Evolutionary conservation across 108 stramenopile genomes (phyloP).

Genomic region (Pseudonitzschia delicatissima): DNA sequence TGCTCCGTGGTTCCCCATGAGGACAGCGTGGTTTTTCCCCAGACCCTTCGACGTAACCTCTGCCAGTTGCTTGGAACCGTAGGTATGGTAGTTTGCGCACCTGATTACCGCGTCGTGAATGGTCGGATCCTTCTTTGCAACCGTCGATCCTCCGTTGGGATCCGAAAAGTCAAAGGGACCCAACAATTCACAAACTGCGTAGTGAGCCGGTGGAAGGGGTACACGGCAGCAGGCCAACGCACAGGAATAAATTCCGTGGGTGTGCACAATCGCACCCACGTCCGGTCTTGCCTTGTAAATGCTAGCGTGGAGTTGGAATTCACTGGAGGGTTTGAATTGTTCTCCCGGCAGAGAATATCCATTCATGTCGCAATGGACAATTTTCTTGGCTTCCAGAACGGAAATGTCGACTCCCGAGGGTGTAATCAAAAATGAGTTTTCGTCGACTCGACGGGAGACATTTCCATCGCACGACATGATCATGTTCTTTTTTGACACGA

Average conservation of each 20-base stretch:
- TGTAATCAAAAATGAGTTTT: conserved; percentile 16
- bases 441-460: conserved; percentile 3
- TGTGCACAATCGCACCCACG: conserved; percentile 22
- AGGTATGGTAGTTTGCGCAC: conserved; percentile 21
- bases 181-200: conserved; percentile 24
- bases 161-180: background rate
- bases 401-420: conserved; percentile 27
- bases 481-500: conserved; percentile 8
- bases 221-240: conserved; percentile 24
- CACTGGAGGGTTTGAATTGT: conserved; percentile 11
- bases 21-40: conserved; percentile 19
- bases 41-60: conserved; percentile 6
- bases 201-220: conserved; percentile 23
- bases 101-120: conserved; percentile 8
- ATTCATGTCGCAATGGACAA: too few species aligned
- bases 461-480: conserved; percentile 30
- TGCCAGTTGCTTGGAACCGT: conserved; percentile 17
- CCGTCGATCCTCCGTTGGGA: conserved; percentile 4
- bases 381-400: too few species aligned
- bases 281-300: conserved; percentile 22
- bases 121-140: background rate
- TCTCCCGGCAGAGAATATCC: too few species aligned
- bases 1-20: conserved; percentile 28
- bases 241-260: conserved; percentile 23
- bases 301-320: conserved; percentile 5